Conservation (phyloP, 2,329 filamentous ascomycete genomes). For the Pezicula radicicola region DNA sequence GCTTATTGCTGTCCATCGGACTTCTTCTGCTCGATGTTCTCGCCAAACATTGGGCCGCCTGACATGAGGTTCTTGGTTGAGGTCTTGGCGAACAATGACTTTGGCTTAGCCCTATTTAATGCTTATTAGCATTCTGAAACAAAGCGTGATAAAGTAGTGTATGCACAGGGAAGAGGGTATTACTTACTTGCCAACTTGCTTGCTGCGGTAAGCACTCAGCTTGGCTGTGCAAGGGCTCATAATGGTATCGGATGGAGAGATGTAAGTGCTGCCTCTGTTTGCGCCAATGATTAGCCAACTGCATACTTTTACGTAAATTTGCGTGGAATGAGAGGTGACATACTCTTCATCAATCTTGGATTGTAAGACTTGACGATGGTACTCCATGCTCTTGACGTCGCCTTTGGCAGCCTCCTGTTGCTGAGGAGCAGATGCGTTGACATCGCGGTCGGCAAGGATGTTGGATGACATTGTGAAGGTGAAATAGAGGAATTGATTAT, state of each 20-base stretch:
- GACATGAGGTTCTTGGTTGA: constrained; percentile 57
- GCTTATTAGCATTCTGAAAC: constrained; percentile 12
- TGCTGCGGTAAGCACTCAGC: constrained; percentile 75
- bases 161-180: background rate
- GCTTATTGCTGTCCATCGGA: constrained; percentile 6
- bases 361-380: constrained; percentile 73
- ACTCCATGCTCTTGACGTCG: constrained; percentile 67
- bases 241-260: constrained; percentile 85
- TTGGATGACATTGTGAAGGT: constrained; percentile 49
- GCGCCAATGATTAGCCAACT: constrained; percentile 21
- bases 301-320: background rate
- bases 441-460: constrained; percentile 63
- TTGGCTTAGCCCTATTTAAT: constrained; percentile 55
- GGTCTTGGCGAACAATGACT: constrained; percentile 65
- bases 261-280: constrained; percentile 44
- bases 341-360: constrained; percentile 69
- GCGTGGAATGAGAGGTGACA: constrained; percentile 26
- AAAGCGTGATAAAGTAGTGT: background rate
- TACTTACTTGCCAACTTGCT: constrained; percentile 73
- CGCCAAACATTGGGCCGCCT: constrained; percentile 21
- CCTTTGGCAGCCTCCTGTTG: constrained; percentile 33
- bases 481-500: background rate
- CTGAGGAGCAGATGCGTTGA: constrained; percentile 50
- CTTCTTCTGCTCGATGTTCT: constrained; percentile 10
- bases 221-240: constrained; percentile 85